Conservation (phyloP, 352 stramenopile genomes). For the Blastocystis sp. region DNA sequence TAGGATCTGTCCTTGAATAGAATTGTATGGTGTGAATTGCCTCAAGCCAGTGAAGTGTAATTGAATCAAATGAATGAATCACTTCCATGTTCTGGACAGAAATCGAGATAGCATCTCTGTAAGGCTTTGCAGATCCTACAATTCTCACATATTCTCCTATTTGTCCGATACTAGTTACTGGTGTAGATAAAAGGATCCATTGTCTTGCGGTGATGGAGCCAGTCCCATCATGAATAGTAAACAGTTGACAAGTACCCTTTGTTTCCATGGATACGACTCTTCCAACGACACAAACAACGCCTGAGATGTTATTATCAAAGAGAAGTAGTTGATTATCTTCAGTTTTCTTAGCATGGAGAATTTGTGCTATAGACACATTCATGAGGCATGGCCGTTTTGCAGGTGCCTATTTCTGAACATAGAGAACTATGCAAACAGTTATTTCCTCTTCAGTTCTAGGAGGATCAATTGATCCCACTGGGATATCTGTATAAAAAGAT, state of each 20-base stretch:
- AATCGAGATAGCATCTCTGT: neutral
- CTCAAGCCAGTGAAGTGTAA: slow-evolving; percentile 28
- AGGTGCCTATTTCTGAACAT: no score
- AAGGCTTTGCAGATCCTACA: neutral
- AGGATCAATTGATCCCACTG: no score
- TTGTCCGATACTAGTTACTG: neutral
- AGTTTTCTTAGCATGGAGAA: neutral
- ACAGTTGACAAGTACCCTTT: neutral
- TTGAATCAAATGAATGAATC: slow-evolving; percentile 11
- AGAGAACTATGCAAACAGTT: no score
- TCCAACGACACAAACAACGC: neutral
- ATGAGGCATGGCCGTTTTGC: neutral
- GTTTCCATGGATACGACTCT: neutral
- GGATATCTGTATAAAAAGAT: no score
- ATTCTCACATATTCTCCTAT: slow-evolving; percentile 33
- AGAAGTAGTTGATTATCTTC: neutral
- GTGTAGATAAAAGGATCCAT: neutral
- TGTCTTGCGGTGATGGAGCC: neutral
- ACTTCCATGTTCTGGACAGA: slow-evolving; percentile 34
- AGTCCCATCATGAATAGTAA: slow-evolving; percentile 33
- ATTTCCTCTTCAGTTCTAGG: no score
- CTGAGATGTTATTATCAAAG: neutral
- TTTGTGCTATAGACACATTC: neutral
- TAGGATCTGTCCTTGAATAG: neutral
- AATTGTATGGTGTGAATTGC: neutral